Base-by-base conservation (phyloP, 352 stramenopile species). In the Elongisporangium undulatum region DNA sequence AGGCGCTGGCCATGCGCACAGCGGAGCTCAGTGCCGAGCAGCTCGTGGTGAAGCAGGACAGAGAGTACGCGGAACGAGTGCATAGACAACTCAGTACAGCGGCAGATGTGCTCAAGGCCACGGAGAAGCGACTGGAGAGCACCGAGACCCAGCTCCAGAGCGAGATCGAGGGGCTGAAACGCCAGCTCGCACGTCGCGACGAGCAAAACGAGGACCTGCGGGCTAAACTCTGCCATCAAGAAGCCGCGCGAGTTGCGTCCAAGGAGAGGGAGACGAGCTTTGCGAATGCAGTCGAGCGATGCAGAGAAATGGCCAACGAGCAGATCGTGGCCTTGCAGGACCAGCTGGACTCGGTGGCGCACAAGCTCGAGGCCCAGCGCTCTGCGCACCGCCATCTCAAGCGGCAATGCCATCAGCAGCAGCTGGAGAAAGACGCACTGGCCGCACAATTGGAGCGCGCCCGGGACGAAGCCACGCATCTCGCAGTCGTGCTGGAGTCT, bases 11-110 rank as follows among this genome's bases (percentile, higher is more conserved):
- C 16, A 53, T 75, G 12, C 29, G 20, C 9, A 62, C 73, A n/a
- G 53, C 69, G 34, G 56, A 59, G 21, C 39, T 81, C 5, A 34
- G 22, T 13, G 19, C 34, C 16, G 62, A 77, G 50, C 59, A 53
- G 2, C 61, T 77, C 7, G 45, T 58, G 3, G 58, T 55, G 0
- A 38, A 58, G 29, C 77, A 85, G 51, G 80, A 88, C 53, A 71
- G 75, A 49, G 71, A 82, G 59, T 88, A 90, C 55, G 77, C 72
- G 8, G 63, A 81, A 24, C 64, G 77, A 29, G 74, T 89, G 21
- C 80, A 88, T 56, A 55, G 51, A n/a, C 82, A 92, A 56, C 71
- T 92, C 8, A 67, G 66, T 34, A 87, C 78, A 0, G 74, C 77
- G 1, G 72, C 82, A 2, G 71, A 88, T 29, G 53, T 92, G 55